A percentile compares a stretch with the other conserved stretches of the same genome.
Evolutionary conservation across 176 grass and related monocot genomes (phyloP).

Genomic region (Carex myosuroides): DNA sequence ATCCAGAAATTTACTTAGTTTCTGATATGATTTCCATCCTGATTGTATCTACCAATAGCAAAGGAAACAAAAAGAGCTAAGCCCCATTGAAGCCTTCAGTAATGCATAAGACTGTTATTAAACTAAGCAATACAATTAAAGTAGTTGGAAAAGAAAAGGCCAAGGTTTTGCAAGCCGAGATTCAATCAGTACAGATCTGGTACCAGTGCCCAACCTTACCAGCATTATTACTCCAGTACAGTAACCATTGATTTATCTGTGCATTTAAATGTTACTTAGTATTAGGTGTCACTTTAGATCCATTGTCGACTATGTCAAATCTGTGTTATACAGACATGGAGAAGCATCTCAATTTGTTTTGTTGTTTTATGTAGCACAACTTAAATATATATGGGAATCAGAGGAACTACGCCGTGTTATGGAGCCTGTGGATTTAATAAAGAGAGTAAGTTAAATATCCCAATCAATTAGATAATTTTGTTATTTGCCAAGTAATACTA

Average conservation of each 20-base stretch:
- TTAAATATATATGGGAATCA: slow-evolving; percentile 74
- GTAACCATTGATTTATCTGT: background rate
- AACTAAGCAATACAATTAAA: background rate
- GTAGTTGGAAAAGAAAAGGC: background rate
- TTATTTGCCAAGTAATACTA: background rate
- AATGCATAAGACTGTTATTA: background rate
- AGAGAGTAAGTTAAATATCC: slow-evolving; percentile 46
- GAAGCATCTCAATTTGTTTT: background rate
- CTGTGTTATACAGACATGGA: background rate
- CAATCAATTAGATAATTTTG: background rate
- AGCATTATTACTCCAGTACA: background rate
- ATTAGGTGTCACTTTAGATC: background rate
- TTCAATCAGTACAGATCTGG: background rate
- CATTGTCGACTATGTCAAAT: background rate
- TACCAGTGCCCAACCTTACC: background rate
- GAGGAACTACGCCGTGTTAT: slow-evolving; percentile 65
- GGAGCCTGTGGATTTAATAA: slow-evolving; percentile 88
- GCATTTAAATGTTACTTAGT: background rate
- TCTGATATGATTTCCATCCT: background rate
- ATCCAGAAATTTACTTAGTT: background rate
- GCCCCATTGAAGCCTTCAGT: background rate
- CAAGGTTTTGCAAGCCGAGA: background rate
- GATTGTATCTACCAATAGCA: background rate
- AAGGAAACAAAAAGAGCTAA: background rate
- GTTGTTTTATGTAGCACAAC: slow-evolving; percentile 44